Base-by-base conservation (phyloP, 2,329 filamentous ascomycete species). In the Calycina marina region DNA sequence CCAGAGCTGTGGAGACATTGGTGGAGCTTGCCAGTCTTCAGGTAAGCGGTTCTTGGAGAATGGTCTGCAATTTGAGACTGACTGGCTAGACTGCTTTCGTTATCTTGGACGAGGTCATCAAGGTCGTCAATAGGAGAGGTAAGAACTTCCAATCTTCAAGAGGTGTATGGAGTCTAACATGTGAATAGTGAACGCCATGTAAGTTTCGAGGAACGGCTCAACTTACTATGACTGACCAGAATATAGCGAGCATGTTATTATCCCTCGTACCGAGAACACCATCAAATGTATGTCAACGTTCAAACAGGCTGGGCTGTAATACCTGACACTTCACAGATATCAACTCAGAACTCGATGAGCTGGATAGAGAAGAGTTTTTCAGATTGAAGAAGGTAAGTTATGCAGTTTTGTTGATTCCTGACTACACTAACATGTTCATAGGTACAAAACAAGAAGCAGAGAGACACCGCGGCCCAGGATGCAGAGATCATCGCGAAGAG, bases 291-390 rank as follows among this genome's bases (percentile, higher is more conserved):
- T 45, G 69, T 49, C 20, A 22, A 2, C 20, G 26, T 8, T 18
- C 9, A 9, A n/a, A 22, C 24, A 18, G 17, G 14, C 43, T 30
- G 25, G 14, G 5, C 8, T 13, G 8, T 2, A 6, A 12, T n/a
- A 6, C 11, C 30, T 38, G 32, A 38, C 22, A 18, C 28, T 31
- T 25, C n/a, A 4, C 37, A 79, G 75, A 96, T 53, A 96, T 96
- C 67, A 96, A 96, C 61, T 93, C 88, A 1, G 90, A 98, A 56
- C 71, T 98, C 11, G 90, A 98, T 53, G 90, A 98, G 60, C 67
- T 98, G 31, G 92, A 96, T 59, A 74, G 90, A 64, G 90, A 96
- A 56, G 90, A 98, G 55, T 98, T 98, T 57, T 98, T 94, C 60
- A 70, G 90, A 44, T 60, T 98, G 53, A 98, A 98, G 62, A 98